Percentiles rank a stretch among this genome's conserved stretches.
These are phyloP conservation scores for Datisca glomerata DNA, from an alignment of 306 rosid genomes.

Conservation along the genomic window DNA sequence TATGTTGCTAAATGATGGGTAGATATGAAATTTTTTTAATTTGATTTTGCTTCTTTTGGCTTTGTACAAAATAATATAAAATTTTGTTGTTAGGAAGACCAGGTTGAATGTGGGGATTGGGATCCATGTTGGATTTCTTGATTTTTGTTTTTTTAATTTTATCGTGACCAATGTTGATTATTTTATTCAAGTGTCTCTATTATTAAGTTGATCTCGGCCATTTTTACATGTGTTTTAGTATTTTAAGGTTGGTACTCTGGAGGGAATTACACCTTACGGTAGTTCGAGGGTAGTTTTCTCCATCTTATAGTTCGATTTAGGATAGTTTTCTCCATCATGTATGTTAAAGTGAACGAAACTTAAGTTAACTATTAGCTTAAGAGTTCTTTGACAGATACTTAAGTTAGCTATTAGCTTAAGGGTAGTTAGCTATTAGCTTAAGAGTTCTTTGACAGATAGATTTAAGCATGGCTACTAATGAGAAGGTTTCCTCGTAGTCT, in stretches of 20 bases:
- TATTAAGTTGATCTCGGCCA: slow-evolving; percentile 47
- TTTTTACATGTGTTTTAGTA: slow-evolving; percentile 20
- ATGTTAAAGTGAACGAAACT: too few species aligned
- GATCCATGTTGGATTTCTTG: slow-evolving; percentile 85
- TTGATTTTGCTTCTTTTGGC: not conserved
- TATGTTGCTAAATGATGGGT: not conserved
- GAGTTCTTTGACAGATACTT: too few species aligned
- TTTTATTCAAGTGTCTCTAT: slow-evolving; percentile 26
- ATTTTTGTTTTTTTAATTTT: slow-evolving; percentile 32
- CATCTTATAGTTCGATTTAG: slow-evolving; percentile 10
- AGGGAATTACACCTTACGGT: slow-evolving; percentile 32
- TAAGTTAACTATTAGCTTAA: too few species aligned
- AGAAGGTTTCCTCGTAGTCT: too few species aligned
- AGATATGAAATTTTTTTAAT: not conserved
- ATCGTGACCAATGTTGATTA: slow-evolving; percentile 21
- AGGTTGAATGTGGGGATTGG: slow-evolving; percentile 80
- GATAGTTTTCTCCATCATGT: slow-evolving; percentile 34
- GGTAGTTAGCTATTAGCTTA: too few species aligned
- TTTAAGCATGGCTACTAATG: too few species aligned
- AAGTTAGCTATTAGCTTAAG: too few species aligned
- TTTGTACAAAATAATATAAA: slow-evolving; percentile 3
- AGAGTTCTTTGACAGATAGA: too few species aligned
- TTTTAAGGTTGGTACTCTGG: slow-evolving; percentile 33
- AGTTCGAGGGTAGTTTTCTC: slow-evolving; percentile 48
- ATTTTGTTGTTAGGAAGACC: slow-evolving; percentile 24